These are phyloP conservation scores for Kodamaea neixiangensis DNA, from an alignment of 805 yeast species.

Conservation along the genomic window DNA sequence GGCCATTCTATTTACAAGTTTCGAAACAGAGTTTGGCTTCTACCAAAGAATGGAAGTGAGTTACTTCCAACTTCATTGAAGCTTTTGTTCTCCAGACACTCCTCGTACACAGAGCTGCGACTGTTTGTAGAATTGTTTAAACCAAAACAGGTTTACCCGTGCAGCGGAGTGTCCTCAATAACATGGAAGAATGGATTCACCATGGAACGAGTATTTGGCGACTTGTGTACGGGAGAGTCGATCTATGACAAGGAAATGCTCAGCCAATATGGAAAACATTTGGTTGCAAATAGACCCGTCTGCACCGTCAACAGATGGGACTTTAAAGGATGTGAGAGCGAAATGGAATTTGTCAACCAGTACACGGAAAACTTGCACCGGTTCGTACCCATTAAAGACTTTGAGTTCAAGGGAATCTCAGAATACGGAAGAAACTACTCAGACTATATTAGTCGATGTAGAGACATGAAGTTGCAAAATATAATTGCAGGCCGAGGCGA, in stretches of 20 bases:
- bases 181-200: conserved; percentile 42
- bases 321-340: conserved; percentile 30
- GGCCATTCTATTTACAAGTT: conserved; percentile 26
- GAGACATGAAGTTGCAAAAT: conserved; percentile 26
- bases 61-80: conserved; percentile 38
- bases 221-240: conserved; percentile 23
- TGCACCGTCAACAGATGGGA: conserved; percentile 36
- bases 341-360: conserved; percentile 21
- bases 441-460: conserved; percentile 14
- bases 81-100: conserved; percentile 48
- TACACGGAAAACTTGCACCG: not conserved
- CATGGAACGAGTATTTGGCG: conserved; percentile 44
- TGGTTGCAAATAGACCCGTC: conserved; percentile 20
- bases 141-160: conserved; percentile 47
- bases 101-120: conserved; percentile 44
- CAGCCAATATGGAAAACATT: conserved; percentile 16
- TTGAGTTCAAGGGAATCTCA: conserved; percentile 13
- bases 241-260: conserved; percentile 18
- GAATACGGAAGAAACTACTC: conserved; percentile 10
- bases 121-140: conserved; percentile 35
- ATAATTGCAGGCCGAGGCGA: conserved; percentile 30
- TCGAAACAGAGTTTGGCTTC: conserved; percentile 30
- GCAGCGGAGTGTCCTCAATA: conserved; percentile 29
- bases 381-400: conserved; percentile 9
- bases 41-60: conserved; percentile 25